Evolutionary conservation across 1,139 yeast species (phyloP), one percentile per base, ranked within the genome.

Genomic region (Arxiozyma slooffiae): DNA sequence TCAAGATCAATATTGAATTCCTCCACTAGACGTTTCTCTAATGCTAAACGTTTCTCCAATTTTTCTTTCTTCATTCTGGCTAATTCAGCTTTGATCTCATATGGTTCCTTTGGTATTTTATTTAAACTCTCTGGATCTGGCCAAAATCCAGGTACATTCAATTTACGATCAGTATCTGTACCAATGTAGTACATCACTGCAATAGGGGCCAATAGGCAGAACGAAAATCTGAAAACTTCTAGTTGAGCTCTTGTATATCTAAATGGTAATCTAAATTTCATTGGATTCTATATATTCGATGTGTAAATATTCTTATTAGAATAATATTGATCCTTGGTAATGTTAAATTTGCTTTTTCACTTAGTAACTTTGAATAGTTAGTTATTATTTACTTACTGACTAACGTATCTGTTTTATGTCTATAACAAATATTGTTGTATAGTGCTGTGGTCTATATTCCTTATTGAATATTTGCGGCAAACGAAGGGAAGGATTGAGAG

Each of bases 91-190:
- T 86, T 84, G 56, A 90, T 87, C 64, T 90, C 97, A 60, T 85
- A 87, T 9, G 90, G 90, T 64, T 89, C 97, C 64, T 88, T 90
- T 3, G 97, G n/a, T n/a, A n/a, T n/a, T n/a, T n/a, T n/a, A n/a
- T n/a, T n/a, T n/a, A n/a, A n/a, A n/a, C n/a, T n/a, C n/a, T n/a
- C n/a, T n/a, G n/a, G n/a, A n/a, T n/a, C n/a, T n/a, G n/a, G n/a
- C n/a, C n/a, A 88, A 69, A 87, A 89, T 17, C 96, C 96, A n/a
- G 95, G 95, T 50, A 89, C 81, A 64, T 88, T 87, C 66, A 90
- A 81, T 71, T 88, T 89, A 60, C 76, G 79, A 67, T 90, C 96
- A 1, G 97, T 85, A 60, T 89, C 90, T 44, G 85, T 77, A 64
- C 97, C 97, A 48, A 88, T 90, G 61, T 85, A 90, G 68, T 87